phyloP scores from a whole-genome alignment of 768 basidiomycete genomes.

The Boletus rufocinnamomeus region DNA sequence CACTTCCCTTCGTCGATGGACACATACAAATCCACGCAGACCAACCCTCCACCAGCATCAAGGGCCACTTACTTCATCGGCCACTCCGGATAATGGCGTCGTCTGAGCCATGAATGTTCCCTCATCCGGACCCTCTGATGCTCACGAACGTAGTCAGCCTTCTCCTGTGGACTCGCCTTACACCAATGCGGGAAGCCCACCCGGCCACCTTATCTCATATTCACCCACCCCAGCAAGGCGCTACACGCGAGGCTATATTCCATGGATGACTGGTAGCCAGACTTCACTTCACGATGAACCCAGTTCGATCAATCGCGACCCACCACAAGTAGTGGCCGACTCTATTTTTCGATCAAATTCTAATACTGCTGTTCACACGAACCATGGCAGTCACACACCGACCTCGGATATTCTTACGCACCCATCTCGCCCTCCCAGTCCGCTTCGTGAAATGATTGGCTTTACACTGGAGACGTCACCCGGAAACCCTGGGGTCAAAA shows the following conservation, averaged over 20 bases:
- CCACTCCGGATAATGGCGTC: background rate
- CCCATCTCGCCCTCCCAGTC: conserved; percentile 3
- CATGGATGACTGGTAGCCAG: conserved; percentile 14
- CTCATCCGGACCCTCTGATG: background rate
- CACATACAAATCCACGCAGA: background rate
- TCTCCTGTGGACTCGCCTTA: conserved; percentile 21
- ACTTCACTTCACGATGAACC: conserved; percentile 23
- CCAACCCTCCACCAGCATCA: background rate
- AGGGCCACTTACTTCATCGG: background rate
- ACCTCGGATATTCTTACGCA: background rate
- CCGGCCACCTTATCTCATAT: conserved; percentile 23
- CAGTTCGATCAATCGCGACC: background rate
- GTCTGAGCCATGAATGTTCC: conserved; percentile 24
- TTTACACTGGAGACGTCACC: background rate
- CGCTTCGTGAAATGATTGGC: background rate
- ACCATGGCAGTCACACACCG: background rate
- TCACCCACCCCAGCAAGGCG: conserved; percentile 17
- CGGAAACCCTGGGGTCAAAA: background rate
- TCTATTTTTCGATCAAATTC: conserved; percentile 6
- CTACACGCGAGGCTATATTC: conserved; percentile 7
- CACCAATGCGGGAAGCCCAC: conserved; percentile 14
- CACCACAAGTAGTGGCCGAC: background rate
- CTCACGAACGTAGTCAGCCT: background rate
- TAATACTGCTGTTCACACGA: background rate
- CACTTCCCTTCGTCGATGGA: conserved; percentile 3